These are phyloP conservation scores for Penicillium oxalicum DNA, from an alignment of 2,329 filamentous ascomycete species.

Conservation along the genomic window DNA sequence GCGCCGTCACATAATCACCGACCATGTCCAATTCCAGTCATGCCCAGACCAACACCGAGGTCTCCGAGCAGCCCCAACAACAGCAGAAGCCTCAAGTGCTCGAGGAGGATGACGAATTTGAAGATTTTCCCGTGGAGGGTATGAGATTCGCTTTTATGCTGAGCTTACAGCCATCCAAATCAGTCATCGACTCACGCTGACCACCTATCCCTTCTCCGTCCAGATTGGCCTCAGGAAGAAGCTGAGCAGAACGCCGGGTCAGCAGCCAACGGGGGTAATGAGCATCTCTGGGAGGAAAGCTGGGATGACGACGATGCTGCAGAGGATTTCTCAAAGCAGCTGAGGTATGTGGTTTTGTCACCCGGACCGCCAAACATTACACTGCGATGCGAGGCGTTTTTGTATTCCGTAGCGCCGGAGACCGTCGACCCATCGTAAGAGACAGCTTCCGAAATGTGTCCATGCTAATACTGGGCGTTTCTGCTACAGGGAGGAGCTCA, in stretches of 20 bases:
- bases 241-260: constrained; percentile 60
- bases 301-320: constrained; percentile 98
- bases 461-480: not conserved
- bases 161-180: not conserved
- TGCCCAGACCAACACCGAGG: constrained; percentile 31
- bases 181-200: constrained; percentile 4
- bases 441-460: too few species aligned
- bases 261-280: constrained; percentile 50
- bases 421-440: too few species aligned
- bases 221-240: constrained; percentile 91
- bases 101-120: constrained; percentile 98
- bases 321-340: constrained; percentile 90
- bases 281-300: constrained; percentile 97
- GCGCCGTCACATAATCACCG: constrained; percentile 6
- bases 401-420: too few species aligned
- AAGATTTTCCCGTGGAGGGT: constrained; percentile 98
- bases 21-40: constrained; percentile 44
- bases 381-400: too few species aligned
- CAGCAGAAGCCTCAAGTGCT: constrained; percentile 64
- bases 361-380: too few species aligned
- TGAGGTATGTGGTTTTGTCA: constrained; percentile 61
- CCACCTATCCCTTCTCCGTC: constrained; percentile 1
- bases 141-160: not conserved
- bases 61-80: constrained; percentile 45
- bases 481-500: constrained; percentile 62